A percentile compares a stretch with the other conserved stretches of the same genome.
Conservation (phyloP, 2,329 filamentous ascomycete species). For the Ophiostoma montium region DNA sequence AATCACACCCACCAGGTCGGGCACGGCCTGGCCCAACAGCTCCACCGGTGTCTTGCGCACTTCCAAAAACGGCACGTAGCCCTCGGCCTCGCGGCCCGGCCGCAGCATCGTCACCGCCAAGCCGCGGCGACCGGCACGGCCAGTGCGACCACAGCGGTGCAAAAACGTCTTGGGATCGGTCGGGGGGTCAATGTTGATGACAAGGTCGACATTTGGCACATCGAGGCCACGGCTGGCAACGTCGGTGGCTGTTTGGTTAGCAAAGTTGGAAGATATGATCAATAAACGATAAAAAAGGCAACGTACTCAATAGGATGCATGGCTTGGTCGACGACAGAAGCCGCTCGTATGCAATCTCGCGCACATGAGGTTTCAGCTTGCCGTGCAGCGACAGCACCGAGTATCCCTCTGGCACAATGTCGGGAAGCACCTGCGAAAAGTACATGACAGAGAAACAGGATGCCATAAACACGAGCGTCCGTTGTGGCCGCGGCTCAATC, state of each 20-base stretch:
- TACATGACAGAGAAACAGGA: slow-evolving; percentile 94
- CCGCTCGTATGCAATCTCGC: slow-evolving; percentile 72
- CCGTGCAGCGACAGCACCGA: slow-evolving; percentile 73
- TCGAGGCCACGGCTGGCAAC: slow-evolving; percentile 81
- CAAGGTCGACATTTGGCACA: slow-evolving; percentile 81
- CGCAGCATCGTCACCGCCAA: slow-evolving; percentile 76
- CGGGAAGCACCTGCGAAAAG: slow-evolving; percentile 66
- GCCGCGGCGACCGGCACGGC: slow-evolving; percentile 74
- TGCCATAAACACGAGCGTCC: slow-evolving; percentile 81
- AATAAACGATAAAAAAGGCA: background rate
- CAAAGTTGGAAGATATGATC: background rate
- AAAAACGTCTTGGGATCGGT: slow-evolving; percentile 92
- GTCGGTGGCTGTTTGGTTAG: slow-evolving; percentile 43
- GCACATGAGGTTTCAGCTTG: slow-evolving; percentile 77
- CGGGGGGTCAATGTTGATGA: slow-evolving; percentile 71
- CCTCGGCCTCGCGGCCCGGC: slow-evolving; percentile 64
- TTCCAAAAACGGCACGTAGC: slow-evolving; percentile 76
- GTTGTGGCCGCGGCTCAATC: slow-evolving; percentile 61
- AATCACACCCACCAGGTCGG: slow-evolving; percentile 36
- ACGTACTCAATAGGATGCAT: slow-evolving; percentile 56
- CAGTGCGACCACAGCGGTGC: slow-evolving; percentile 80
- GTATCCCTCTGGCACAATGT: slow-evolving; percentile 54
- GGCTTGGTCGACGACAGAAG: slow-evolving; percentile 65
- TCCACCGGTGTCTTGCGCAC: slow-evolving; percentile 75
- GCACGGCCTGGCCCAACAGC: slow-evolving; percentile 40